Evolutionary conservation across 352 stramenopile genomes (phyloP), one percentile per base, ranked within the genome.

Genomic region (Globisporangium orthogonon): DNA sequence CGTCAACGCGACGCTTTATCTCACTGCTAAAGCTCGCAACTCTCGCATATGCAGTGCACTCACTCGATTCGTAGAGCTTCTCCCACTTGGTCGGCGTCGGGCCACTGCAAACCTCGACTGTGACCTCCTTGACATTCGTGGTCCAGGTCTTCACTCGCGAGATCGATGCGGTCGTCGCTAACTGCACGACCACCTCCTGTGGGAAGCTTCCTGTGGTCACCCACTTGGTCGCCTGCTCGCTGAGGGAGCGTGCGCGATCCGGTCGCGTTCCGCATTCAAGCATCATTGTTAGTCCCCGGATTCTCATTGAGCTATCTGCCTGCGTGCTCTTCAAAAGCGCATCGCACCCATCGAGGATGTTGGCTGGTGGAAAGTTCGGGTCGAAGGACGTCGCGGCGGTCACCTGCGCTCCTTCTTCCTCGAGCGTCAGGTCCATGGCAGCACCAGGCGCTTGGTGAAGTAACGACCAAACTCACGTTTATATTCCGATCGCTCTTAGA

Each of bases 121-220:
- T 56, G 41, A 94, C 55, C 30, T 92, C 76, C 61, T 91, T 94
- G 35, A 74, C 69, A 54, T 91, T 90, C 31, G 71, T 74, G 10
- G 67, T 90, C 82, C 82, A 94, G 46, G 81, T 87, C 61, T 91
- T 94, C 51, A 89, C 73, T 52, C 78, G 73, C 55, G 79, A 88
- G 40, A 94, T 76, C 6, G 80, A 86, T 11, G 82, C 82, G 10
- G 74, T 83, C 28, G 78, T 91, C n/a, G 82, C 77, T 13, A 91
- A 59, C 62, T 94, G 84, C 33, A 94, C 63, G 17, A 94, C 69
- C 17, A 94, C 76, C 62, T 94, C 84, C 58, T 94, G 84, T 0
- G 84, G 82, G 52, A 88, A 94, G 39, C 70, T 86, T 18, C 82
- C 84, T 17, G 82, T 90, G n/a, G 84, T 92, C 41, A 88, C 48